phyloP scores from a whole-genome alignment of 225 moss, liverwort and hornwort species.

The Thuidium tamariscinum region DNA sequence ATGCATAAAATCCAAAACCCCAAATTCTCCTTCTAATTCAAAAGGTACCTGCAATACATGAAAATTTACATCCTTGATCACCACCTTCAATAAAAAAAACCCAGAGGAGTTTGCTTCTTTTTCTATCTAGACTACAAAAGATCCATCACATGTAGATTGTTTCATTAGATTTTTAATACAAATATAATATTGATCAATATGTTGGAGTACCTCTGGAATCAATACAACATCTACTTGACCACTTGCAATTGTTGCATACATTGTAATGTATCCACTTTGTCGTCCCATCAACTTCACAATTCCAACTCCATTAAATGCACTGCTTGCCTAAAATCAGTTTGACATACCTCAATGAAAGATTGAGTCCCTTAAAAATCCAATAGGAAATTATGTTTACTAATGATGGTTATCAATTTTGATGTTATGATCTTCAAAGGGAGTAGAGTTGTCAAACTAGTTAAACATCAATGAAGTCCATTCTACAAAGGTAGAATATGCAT shows the following conservation, averaged over 20 bases:
- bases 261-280: slow-evolving; percentile 91
- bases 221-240: slow-evolving; percentile 85
- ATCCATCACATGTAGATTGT: not conserved
- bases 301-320: slow-evolving; percentile 82
- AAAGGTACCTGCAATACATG: slow-evolving; percentile 44
- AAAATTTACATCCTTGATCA: not conserved
- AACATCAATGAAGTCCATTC: not conserved
- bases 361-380: not conserved
- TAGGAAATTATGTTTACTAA: not conserved
- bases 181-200: not conserved
- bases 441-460: not conserved
- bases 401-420: not conserved
- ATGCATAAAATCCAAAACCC: slow-evolving; percentile 60
- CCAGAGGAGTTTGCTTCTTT: not conserved
- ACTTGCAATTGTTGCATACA: slow-evolving; percentile 95
- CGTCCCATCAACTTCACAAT: slow-evolving; percentile 94
- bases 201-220: slow-evolving; percentile 59
- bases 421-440: not conserved
- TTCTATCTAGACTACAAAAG: not conserved
- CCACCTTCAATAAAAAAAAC: not conserved
- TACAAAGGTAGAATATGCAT: not conserved
- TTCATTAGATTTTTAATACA: not conserved
- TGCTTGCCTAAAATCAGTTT: slow-evolving; percentile 59
- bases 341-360: not conserved
- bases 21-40: slow-evolving; percentile 60